A percentile compares a stretch with the other conserved stretches of the same genome.
These are phyloP conservation scores for Eucalyptus regnans DNA, from an alignment of 345 rosid species.

Conservation along the genomic window DNA sequence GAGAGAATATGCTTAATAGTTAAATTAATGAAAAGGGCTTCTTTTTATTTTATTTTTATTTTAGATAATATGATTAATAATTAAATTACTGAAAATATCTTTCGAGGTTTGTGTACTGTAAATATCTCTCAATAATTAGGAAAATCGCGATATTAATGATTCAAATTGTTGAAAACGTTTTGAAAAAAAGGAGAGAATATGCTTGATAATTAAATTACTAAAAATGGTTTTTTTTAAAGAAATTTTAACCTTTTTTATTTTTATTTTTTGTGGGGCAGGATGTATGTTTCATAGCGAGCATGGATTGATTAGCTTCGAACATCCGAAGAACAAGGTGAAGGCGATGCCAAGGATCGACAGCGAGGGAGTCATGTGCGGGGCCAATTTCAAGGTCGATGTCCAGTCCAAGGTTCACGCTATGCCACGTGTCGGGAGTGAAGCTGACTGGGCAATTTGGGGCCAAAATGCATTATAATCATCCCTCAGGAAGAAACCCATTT, in stretches of 20 bases:
- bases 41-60: neutral
- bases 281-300: conserved; percentile 57
- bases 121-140: too few species aligned
- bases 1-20: neutral
- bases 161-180: too few species aligned
- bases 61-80: too few species aligned
- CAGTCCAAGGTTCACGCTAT: conserved; percentile 23
- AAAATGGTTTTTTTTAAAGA: too few species aligned
- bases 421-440: conserved; percentile 72
- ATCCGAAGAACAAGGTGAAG: conserved; percentile 39
- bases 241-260: too few species aligned
- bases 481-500: neutral
- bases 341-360: conserved; percentile 71
- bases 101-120: neutral
- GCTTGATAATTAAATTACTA: neutral
- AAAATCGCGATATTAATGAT: too few species aligned
- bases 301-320: conserved; percentile 60
- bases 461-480: neutral
- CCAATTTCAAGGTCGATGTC: conserved; percentile 53
- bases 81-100: neutral
- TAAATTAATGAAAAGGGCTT: neutral
- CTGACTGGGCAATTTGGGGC: conserved; percentile 58
- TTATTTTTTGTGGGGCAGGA: neutral
- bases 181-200: neutral
- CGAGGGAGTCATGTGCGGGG: conserved; percentile 71